A percentile compares a stretch with the other conserved stretches of the same genome.
These are phyloP conservation scores for Sordariomycetes sp. DNA, from an alignment of 2,329 filamentous ascomycete genomes.

Conservation along the genomic window DNA sequence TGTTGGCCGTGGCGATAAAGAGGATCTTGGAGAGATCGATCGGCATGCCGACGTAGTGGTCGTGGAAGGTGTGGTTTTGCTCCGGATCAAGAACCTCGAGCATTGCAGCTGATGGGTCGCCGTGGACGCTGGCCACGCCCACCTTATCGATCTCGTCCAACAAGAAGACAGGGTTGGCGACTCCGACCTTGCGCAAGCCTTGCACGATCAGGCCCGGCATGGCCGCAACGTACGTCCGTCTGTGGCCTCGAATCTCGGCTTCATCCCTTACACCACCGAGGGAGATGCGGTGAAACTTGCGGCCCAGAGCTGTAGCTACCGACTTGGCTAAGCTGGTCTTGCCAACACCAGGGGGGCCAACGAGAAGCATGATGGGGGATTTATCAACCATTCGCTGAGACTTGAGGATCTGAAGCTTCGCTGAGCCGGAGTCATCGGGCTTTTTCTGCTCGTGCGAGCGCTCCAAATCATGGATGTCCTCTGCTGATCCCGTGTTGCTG, in stretches of 20 bases:
- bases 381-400: slow-evolving; percentile 85
- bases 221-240: slow-evolving; percentile 94
- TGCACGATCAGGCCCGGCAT: slow-evolving; percentile 96
- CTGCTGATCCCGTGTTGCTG: slow-evolving; percentile 11
- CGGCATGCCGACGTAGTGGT: slow-evolving; percentile 93
- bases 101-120: slow-evolving; percentile 95
- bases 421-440: slow-evolving; percentile 18
- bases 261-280: slow-evolving; percentile 93
- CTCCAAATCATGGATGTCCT: too few species aligned
- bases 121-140: slow-evolving; percentile 82
- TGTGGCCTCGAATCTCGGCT: slow-evolving; percentile 90
- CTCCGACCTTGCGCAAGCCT: slow-evolving; percentile 88
- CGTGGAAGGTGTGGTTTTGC: slow-evolving; percentile 89
- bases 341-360: slow-evolving; percentile 87
- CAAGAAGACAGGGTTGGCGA: slow-evolving; percentile 89
- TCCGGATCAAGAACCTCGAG: slow-evolving; percentile 95
- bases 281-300: slow-evolving; percentile 95
- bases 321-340: slow-evolving; percentile 95
- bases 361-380: slow-evolving; percentile 87
- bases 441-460: slow-evolving; percentile 7
- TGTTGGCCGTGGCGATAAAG: slow-evolving; percentile 96
- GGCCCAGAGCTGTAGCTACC: slow-evolving; percentile 80
- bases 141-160: slow-evolving; percentile 98
- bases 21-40: slow-evolving; percentile 94
- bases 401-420: slow-evolving; percentile 67